Base-by-base conservation (phyloP, 2,329 filamentous ascomycete genomes). In the Fusarium anthophilum region DNA sequence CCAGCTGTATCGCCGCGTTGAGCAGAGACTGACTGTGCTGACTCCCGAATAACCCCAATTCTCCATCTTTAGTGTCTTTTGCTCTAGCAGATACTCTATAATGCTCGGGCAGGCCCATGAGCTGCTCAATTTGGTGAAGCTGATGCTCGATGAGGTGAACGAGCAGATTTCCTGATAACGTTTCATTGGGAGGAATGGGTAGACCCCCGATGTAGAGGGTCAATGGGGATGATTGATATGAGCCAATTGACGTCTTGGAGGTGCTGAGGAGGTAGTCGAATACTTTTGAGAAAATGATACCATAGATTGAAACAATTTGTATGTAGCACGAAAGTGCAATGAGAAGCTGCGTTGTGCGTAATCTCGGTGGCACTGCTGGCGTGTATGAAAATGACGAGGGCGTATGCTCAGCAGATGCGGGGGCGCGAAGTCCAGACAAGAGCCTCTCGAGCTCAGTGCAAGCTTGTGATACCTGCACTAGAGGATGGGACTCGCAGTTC, bases 221-320 rank as follows among this genome's bases (percentile, higher is more conserved):
- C 26, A 56, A 15, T 12, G 53, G 53, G 8, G 53, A 30, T 8
- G 53, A 32, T 24, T 56, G 53, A 44, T 14, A 43, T n/a, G 44
- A 37, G 24, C 43, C 32, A 8, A 8, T 30, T 30, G 47, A 59
- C 18, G 17, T 47, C 26, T 56, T 56, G 13, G 59, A 63, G 43
- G 48, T 30, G 26, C 38, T 44, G 7, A 41, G 22, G 12, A 63
- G 48, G 39, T 43, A 63, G 15, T 63, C 59, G 24, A 63, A 38
- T 3, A 63, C 59, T 38, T 63, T 63, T 41, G 59, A 63, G 22
- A 63, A 63, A 22, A 63, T 63, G 26, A 56, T 63, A 15, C 50
- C 59, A 43, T 63, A 65, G 39, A 65, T 65, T 24, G 62, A 65
- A 43, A 65, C 62, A 57, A 65, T 65, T 32, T 65, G 54, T 24